phyloP scores from a whole-genome alignment of 1,284 basidiomycete species.

The Apiotrichum veenhuisii region DNA sequence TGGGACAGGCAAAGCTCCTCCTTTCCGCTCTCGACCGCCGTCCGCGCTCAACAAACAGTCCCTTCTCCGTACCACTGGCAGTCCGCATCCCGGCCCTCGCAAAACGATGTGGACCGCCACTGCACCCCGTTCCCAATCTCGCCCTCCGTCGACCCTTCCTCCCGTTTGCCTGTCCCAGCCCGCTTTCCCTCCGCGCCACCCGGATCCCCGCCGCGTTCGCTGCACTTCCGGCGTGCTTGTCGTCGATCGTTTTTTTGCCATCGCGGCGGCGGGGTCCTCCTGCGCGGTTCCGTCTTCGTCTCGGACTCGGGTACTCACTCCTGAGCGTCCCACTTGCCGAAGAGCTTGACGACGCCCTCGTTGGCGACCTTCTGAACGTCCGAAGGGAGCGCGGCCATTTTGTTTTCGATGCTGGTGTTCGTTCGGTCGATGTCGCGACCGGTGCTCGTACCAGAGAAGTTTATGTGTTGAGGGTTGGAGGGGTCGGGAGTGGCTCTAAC shows the following conservation, averaged over 20 bases:
- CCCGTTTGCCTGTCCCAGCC: not conserved
- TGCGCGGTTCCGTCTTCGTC: not conserved
- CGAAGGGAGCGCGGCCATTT: conserved; percentile 63
- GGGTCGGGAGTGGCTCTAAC: not conserved
- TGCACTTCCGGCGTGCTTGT: not conserved
- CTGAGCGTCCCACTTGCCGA: conserved; percentile 94
- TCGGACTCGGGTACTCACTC: conserved; percentile 80
- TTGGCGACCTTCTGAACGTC: conserved; percentile 76
- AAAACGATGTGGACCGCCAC: no score
- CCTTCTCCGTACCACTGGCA: not conserved
- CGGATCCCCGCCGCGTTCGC: not conserved
- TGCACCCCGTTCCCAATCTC: not conserved
- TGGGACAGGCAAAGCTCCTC: not conserved
- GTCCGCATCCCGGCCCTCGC: not conserved
- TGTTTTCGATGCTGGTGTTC: conserved; percentile 14
- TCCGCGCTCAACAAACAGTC: not conserved
- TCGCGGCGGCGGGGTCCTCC: not conserved
- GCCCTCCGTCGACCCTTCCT: not conserved
- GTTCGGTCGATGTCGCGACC: conserved; percentile 1
- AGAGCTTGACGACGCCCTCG: conserved; percentile 77
- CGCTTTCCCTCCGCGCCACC: not conserved
- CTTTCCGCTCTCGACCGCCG: not conserved
- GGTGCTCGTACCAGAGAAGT: conserved; percentile 2
- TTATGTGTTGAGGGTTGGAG: not conserved
- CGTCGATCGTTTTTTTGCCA: not conserved